Conservation (phyloP, 345 rosid genomes). For the Raphanus sativus region DNA sequence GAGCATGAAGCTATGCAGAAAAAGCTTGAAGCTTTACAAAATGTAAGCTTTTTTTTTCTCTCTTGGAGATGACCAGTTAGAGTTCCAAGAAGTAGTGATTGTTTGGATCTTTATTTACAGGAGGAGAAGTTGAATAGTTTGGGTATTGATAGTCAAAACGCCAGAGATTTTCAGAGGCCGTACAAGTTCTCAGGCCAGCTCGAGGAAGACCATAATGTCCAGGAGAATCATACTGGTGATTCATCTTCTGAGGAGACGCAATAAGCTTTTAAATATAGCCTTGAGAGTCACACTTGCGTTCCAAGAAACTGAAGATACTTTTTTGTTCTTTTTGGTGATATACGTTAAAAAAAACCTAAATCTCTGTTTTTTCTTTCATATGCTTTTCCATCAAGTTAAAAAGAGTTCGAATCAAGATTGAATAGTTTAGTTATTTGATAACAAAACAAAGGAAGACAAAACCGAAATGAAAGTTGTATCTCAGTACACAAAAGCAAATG, state of each 20-base stretch:
- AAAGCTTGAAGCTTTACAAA: conserved; percentile 81
- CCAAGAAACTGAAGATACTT: conserved; percentile 7
- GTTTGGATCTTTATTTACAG: conserved; percentile 43
- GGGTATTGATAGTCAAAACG: conserved; percentile 60
- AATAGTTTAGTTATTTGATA: conserved; percentile 25
- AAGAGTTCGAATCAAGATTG: not conserved
- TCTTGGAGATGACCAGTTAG: not conserved
- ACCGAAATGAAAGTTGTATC: conserved; percentile 2
- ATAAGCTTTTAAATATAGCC: conserved; percentile 16
- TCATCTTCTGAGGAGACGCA: conserved; percentile 56
- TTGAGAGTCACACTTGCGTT: conserved; percentile 27
- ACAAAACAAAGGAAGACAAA: not conserved
- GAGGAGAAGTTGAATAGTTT: conserved; percentile 78
- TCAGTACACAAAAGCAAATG: conserved; percentile 31
- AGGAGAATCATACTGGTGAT: conserved; percentile 41
- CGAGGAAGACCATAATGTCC: conserved; percentile 38
- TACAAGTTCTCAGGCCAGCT: conserved; percentile 55
- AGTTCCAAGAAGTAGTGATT: not conserved
- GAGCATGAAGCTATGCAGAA: conserved; percentile 93
- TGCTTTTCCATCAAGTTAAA: not conserved
- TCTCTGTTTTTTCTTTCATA: not conserved
- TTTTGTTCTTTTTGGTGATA: not conserved
- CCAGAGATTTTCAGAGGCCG: conserved; percentile 74
- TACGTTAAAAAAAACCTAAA: not conserved
- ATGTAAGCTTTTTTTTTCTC: conserved; percentile 40